phyloP scores from a whole-genome alignment of 306 rosid species.

The Prosopis cineraria region DNA sequence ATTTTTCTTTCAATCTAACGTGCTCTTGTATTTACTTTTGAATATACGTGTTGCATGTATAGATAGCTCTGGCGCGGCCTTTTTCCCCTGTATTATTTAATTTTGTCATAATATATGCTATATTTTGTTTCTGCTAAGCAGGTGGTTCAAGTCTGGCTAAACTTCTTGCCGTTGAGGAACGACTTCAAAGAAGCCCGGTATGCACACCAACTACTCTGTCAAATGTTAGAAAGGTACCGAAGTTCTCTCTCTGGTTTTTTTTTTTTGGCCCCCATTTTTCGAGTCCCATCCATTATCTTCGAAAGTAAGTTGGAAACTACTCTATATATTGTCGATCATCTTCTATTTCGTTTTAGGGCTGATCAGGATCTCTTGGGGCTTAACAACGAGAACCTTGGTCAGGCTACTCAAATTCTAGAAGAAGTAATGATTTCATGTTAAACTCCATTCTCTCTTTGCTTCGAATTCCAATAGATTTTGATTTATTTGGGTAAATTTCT shows the following conservation, averaged over 20 bases:
- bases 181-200: constrained; percentile 15
- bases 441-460: background rate
- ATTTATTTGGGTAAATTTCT: background rate
- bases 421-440: constrained; percentile 13
- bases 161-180: constrained; percentile 29
- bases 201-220: constrained; percentile 25
- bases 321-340: too few species aligned
- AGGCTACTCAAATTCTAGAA: background rate
- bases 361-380: constrained; percentile 38
- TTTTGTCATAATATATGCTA: too few species aligned
- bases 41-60: too few species aligned
- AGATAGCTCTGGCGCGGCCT: constrained; percentile 12
- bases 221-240: constrained; percentile 22
- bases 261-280: background rate
- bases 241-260: background rate
- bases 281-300: constrained; percentile 2
- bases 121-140: constrained; percentile 6
- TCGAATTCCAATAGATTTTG: background rate
- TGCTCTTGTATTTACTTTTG: too few species aligned
- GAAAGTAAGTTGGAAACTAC: background rate
- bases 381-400: constrained; percentile 21
- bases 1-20: too few species aligned
- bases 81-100: background rate
- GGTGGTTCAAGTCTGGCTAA: constrained; percentile 33
- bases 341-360: constrained; percentile 1